Conservation (phyloP, 1,284 basidiomycete species). For the Somion occarium region DNA sequence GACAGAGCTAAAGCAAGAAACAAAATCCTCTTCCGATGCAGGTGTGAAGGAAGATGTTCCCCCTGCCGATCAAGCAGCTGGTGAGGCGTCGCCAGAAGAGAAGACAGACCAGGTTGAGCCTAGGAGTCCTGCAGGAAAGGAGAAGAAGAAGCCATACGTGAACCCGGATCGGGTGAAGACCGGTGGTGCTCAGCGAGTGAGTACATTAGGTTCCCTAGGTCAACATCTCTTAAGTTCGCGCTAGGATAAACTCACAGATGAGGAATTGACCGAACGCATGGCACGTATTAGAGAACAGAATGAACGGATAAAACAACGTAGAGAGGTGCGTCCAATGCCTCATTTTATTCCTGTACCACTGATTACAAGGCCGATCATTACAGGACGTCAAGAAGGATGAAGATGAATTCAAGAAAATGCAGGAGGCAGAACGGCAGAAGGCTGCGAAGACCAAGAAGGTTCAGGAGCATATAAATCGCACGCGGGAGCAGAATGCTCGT, state of each 20-base stretch:
- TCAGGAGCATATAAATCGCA: conserved; percentile 60
- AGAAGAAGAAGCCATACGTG: conserved; percentile 52
- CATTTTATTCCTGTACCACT: neutral
- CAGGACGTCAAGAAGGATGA: conserved; percentile 77
- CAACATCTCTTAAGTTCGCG: conserved; percentile 9
- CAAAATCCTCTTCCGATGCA: neutral
- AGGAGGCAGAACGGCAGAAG: conserved; percentile 54
- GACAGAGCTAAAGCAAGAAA: conserved; percentile 12
- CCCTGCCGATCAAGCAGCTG: conserved; percentile 1
- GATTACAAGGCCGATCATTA: too few relatives aligned
- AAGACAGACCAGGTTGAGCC: conserved; percentile 9
- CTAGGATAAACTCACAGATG: conserved; percentile 71
- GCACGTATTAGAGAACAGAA: conserved; percentile 71
- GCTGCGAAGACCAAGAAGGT: conserved; percentile 54
- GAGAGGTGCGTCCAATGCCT: conserved; percentile 41
- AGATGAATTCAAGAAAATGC: conserved; percentile 65
- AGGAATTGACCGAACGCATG: conserved; percentile 70
- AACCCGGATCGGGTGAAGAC: conserved; percentile 77
- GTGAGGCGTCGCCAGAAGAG: conserved; percentile 1
- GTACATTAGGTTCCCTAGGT: conserved; percentile 17
- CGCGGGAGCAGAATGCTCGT: conserved; percentile 70
- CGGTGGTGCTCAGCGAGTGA: conserved; percentile 66
- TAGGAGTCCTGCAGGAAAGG: conserved; percentile 18
- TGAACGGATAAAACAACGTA: conserved; percentile 75
- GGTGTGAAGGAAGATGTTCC: conserved; percentile 4